Conservation (phyloP, 2,329 filamentous ascomycete species). For the Septoria linicola region DNA sequence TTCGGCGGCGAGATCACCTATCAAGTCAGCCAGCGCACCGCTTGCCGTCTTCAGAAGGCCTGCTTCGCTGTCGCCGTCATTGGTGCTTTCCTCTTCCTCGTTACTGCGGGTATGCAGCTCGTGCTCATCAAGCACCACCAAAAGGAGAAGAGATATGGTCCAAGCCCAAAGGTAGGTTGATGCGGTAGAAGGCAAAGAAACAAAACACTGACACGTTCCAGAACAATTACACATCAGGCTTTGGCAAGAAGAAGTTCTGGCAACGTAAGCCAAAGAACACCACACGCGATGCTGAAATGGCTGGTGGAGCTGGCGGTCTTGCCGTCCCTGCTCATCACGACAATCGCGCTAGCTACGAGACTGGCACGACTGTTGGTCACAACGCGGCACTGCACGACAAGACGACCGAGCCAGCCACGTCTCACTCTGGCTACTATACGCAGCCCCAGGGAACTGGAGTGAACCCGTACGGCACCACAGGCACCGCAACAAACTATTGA, state of each 20-base stretch:
- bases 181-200: too few species aligned
- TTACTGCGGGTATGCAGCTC: slow-evolving; percentile 69
- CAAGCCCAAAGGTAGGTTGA: slow-evolving; percentile 59
- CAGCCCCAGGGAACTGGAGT: slow-evolving; percentile 35
- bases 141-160: slow-evolving; percentile 71
- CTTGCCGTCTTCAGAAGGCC: slow-evolving; percentile 75
- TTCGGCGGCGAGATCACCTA: slow-evolving; percentile 52
- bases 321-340: slow-evolving; percentile 35
- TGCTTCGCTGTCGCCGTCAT: slow-evolving; percentile 76
- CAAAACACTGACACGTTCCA: too few species aligned
- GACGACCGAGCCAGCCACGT: slow-evolving; percentile 35
- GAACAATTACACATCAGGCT: slow-evolving; percentile 67
- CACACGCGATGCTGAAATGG: slow-evolving; percentile 47
- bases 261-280: slow-evolving; percentile 38
- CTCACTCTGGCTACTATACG: slow-evolving; percentile 47
- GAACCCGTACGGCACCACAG: slow-evolving; percentile 40
- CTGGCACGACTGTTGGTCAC: slow-evolving; percentile 48
- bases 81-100: slow-evolving; percentile 72
- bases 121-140: slow-evolving; percentile 68
- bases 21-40: slow-evolving; percentile 52
- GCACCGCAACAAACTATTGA: slow-evolving; percentile 36
- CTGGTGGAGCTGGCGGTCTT: slow-evolving; percentile 33
- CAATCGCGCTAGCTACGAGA: slow-evolving; percentile 50
- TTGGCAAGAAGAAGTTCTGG: slow-evolving; percentile 43
- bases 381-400: slow-evolving; percentile 32